phyloP scores from a whole-genome alignment of 345 rosid species.

The Gossypium ekmanianum region DNA sequence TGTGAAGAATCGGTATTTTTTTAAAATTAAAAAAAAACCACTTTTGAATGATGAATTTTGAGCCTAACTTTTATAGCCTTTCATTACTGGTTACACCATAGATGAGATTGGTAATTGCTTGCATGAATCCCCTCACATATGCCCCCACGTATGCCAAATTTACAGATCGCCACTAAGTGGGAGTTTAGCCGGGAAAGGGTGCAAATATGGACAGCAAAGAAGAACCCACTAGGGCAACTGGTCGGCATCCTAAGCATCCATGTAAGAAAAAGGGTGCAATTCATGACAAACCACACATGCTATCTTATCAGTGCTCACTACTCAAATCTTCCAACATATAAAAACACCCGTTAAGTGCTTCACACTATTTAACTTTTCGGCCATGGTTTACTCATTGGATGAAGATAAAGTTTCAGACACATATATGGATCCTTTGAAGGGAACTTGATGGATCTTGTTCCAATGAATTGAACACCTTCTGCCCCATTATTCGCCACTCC shows the following conservation, averaged over 20 bases:
- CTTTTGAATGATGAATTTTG: background rate
- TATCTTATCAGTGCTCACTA: background rate
- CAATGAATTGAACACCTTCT: background rate
- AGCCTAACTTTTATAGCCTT: background rate
- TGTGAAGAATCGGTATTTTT: background rate
- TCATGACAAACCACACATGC: background rate
- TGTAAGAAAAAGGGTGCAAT: background rate
- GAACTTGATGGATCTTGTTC: background rate
- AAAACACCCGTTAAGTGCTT: background rate
- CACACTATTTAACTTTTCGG: background rate
- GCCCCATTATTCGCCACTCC: background rate
- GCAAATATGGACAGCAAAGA: background rate
- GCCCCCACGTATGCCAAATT: constrained; percentile 4
- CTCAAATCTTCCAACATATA: background rate
- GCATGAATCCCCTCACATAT: background rate
- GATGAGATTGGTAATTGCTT: background rate
- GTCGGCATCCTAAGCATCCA: constrained; percentile 1
- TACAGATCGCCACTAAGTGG: background rate
- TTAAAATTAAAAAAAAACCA: background rate
- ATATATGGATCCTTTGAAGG: background rate
- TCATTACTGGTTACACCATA: background rate
- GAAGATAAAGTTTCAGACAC: constrained; percentile 8
- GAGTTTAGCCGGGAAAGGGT: constrained; percentile 8
- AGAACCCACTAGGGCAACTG: background rate
- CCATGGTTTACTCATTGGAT: background rate